These are phyloP conservation scores for Ustilago cynodontis DNA, from an alignment of 1,284 basidiomycete species.

Conservation along the genomic window DNA sequence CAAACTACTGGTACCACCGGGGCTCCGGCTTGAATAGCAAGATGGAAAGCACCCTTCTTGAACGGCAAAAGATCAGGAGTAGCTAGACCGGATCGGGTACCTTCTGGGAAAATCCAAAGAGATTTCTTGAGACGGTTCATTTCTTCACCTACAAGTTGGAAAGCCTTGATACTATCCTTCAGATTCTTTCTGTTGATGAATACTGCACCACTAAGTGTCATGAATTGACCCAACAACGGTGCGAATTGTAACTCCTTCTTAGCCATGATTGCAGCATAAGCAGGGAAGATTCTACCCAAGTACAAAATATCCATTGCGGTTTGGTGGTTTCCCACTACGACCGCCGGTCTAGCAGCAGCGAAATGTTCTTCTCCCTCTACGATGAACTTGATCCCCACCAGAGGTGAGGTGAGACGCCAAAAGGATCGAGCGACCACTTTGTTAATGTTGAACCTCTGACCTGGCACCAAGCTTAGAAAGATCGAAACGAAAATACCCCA, in stretches of 20 bases:
- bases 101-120: slow-evolving; percentile 70
- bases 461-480: slow-evolving; percentile 79
- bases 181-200: slow-evolving; percentile 91
- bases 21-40: slow-evolving; percentile 85
- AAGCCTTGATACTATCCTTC: slow-evolving; percentile 79
- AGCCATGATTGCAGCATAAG: slow-evolving; percentile 86
- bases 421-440: slow-evolving; percentile 87
- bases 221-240: slow-evolving; percentile 88
- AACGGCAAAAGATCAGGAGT: slow-evolving; percentile 76
- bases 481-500: slow-evolving; percentile 82
- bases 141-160: slow-evolving; percentile 81
- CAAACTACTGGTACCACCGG: slow-evolving; percentile 87
- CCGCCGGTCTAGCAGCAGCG: slow-evolving; percentile 74
- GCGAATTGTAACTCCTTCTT: slow-evolving; percentile 90
- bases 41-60: slow-evolving; percentile 98
- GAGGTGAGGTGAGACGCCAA: slow-evolving; percentile 78
- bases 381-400: slow-evolving; percentile 79
- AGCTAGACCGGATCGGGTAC: slow-evolving; percentile 72
- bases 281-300: slow-evolving; percentile 88
- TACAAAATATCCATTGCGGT: slow-evolving; percentile 71
- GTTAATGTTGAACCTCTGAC: slow-evolving; percentile 83
- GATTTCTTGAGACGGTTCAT: slow-evolving; percentile 79
- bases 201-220: slow-evolving; percentile 90
- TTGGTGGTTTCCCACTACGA: slow-evolving; percentile 93
- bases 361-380: slow-evolving; percentile 90